Base-by-base conservation (phyloP, 108 stramenopile genomes). In the Poteriospumella lacustris region DNA sequence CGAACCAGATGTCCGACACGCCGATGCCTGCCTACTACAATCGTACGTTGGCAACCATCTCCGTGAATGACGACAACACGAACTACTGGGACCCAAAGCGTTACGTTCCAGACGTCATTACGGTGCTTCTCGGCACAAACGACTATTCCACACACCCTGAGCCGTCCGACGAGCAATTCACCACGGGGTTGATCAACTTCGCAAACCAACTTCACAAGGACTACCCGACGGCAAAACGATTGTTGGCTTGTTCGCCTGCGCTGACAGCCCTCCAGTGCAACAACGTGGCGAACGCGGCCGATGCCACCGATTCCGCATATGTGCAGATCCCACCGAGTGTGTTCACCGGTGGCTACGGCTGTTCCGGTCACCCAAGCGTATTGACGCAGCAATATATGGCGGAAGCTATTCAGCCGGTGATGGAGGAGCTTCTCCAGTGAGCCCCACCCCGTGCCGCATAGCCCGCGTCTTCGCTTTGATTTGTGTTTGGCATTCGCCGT, bases 1-100 rank as follows among this genome's bases (percentile, higher is more conserved):
- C 60, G 5, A 64, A 64, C 36, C 60, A 3, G 3, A 33, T 24
- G 28, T 64, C 60, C 9, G 5, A 5, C 60, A 34, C 9, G 33
- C 3, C 60, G 3, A 12, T 64, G 60, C 60, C 60, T 19, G 15
- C 28, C 31, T 64, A 64, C 36, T 64, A 64, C 60, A 64, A 64
- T 34, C 31, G 15, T 5, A 64, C 60, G 3, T 34, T 64, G 3
- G 60, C 60, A 9, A 64, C 60, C 3, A n/a, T n/a, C n/a, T n/a
- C n/a, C n/a, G n/a, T n/a, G n/a, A n/a, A n/a, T n/a, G n/a, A n/a
- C n/a, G 24, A 64, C 36, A 31, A 19, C 29, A 5, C 60, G 3
- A 64, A 34, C 31, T 64, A 64, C 60, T 64, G 24, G 12, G 3
- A 3, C 31, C 60, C 60, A 26, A 31, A 9, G 28, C 31, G 31